Percentiles rank a stretch among this genome's conserved stretches.
phyloP scores from a whole-genome alignment of 768 basidiomycete genomes.

The Mycena haematopus region DNA sequence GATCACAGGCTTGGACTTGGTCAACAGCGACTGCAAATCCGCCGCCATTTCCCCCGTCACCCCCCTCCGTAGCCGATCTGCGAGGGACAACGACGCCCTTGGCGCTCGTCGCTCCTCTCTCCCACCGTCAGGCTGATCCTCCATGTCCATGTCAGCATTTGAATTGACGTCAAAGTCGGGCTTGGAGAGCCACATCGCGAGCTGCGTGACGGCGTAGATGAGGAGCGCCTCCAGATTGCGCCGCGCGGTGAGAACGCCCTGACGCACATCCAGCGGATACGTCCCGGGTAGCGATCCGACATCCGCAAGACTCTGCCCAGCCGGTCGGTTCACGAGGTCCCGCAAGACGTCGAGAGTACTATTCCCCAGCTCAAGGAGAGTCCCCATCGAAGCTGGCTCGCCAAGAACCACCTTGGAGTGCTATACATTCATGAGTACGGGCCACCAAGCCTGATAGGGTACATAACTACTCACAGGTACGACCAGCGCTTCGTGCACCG shows the following conservation, averaged over 20 bases:
- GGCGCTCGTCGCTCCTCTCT: slow-evolving; percentile 49
- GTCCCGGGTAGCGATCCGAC: slow-evolving; percentile 37
- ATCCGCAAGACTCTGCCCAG: slow-evolving; percentile 58
- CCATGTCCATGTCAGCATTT: slow-evolving; percentile 48
- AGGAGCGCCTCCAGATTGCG: slow-evolving; percentile 72
- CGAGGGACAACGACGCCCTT: slow-evolving; percentile 57
- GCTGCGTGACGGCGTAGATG: slow-evolving; percentile 76
- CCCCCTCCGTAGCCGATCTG: slow-evolving; percentile 71
- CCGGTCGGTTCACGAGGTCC: slow-evolving; percentile 66
- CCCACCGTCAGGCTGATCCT: slow-evolving; percentile 33
- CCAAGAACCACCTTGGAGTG: slow-evolving; percentile 85
- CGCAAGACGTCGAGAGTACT: slow-evolving; percentile 77
- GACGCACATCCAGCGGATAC: slow-evolving; percentile 56
- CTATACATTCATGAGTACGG: slow-evolving; percentile 44
- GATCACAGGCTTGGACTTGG: slow-evolving; percentile 68
- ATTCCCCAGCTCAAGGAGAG: slow-evolving; percentile 84
- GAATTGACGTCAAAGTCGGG: slow-evolving; percentile 63
- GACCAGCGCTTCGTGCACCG: slow-evolving; percentile 67
- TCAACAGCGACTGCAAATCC: slow-evolving; percentile 71
- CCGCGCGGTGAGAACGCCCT: slow-evolving; percentile 62
- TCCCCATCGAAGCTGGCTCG: slow-evolving; percentile 86
- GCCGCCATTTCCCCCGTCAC: slow-evolving; percentile 83
- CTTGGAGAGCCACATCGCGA: slow-evolving; percentile 79
- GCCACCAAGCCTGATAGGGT: background rate
- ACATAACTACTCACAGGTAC: slow-evolving; percentile 63